Percentiles rank a stretch among this genome's conserved stretches.
Evolutionary conservation across 2,329 filamentous ascomycete species (phyloP).

Genomic region (Coniochaeta sp.): DNA sequence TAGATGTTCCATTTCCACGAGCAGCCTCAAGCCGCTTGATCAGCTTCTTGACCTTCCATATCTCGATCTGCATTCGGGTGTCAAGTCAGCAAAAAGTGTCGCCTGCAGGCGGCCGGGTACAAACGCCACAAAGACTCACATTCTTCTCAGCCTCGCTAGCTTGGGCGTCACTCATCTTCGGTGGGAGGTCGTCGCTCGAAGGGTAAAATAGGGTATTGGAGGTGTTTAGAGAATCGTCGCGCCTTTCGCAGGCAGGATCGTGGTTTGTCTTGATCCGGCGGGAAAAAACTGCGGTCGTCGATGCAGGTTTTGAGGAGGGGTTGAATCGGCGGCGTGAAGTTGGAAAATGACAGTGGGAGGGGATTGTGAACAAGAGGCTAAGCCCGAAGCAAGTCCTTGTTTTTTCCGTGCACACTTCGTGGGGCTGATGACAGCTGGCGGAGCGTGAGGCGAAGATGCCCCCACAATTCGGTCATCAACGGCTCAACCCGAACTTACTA

Average conservation of each 20-base stretch:
- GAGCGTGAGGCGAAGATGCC: not conserved
- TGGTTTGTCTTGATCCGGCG: not conserved
- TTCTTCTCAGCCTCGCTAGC: conserved; percentile 98
- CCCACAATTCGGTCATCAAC: not conserved
- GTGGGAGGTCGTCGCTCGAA: conserved; percentile 13
- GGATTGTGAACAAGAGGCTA: not conserved
- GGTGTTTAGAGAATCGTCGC: conserved; percentile 8
- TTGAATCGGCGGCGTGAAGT: not conserved
- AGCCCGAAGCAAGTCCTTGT: not conserved
- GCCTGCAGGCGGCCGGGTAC: not conserved
- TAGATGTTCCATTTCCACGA: conserved; percentile 96
- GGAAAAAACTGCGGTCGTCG: not conserved
- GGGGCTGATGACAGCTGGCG: not conserved
- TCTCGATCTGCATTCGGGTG: conserved; percentile 49
- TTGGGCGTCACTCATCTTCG: conserved; percentile 80
- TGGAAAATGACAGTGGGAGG: conserved; percentile 1
- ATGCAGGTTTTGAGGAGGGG: not conserved
- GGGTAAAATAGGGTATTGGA: conserved; percentile 1
- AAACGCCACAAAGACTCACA: conserved; percentile 33
- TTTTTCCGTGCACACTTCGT: not conserved
- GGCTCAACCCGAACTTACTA: not conserved
- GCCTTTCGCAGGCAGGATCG: conserved; percentile 10
- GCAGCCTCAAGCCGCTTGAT: conserved; percentile 98
- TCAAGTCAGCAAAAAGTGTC: conserved; percentile 10
- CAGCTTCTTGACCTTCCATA: conserved; percentile 99